phyloP scores from a whole-genome alignment of 1,284 basidiomycete genomes.

The Ganoderma lucidum region DNA sequence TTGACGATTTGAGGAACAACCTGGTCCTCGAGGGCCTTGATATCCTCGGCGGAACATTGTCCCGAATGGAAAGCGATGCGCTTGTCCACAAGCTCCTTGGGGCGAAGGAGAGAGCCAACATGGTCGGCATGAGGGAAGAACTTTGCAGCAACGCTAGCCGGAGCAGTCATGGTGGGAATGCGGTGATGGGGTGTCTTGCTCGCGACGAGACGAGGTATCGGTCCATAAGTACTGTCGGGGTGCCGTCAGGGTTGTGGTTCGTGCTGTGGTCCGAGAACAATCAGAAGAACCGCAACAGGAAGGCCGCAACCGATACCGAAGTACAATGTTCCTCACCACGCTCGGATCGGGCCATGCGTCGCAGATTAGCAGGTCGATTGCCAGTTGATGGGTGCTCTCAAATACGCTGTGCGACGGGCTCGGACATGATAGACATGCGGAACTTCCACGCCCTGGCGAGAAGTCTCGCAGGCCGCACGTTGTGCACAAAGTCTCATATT shows the following conservation, averaged over 20 bases:
- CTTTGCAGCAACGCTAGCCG: conserved; percentile 15
- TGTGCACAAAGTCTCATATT: background rate
- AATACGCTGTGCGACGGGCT: background rate
- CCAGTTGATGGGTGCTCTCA: background rate
- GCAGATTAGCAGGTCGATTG: background rate
- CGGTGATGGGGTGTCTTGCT: background rate
- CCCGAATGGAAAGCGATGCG: conserved; percentile 45
- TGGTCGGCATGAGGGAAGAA: conserved; percentile 50
- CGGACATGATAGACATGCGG: conserved; percentile 1
- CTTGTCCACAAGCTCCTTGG: conserved; percentile 48
- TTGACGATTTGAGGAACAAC: conserved; percentile 45
- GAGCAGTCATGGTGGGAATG: conserved; percentile 22
- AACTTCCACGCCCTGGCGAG: background rate
- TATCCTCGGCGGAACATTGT: conserved; percentile 45
- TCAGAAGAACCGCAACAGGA: background rate
- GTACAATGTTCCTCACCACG: conserved; percentile 9
- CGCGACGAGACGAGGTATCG: background rate
- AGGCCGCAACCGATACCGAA: background rate
- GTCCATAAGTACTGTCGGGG: background rate
- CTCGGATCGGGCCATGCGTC: conserved; percentile 4
- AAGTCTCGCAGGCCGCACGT: background rate
- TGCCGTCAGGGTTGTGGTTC: background rate
- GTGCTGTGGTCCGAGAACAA: background rate
- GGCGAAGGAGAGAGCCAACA: conserved; percentile 56
- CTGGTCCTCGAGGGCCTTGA: conserved; percentile 48